Evolutionary conservation across 2,329 filamentous ascomycete genomes (phyloP).

Genomic region (Colletotrichum lentis): DNA sequence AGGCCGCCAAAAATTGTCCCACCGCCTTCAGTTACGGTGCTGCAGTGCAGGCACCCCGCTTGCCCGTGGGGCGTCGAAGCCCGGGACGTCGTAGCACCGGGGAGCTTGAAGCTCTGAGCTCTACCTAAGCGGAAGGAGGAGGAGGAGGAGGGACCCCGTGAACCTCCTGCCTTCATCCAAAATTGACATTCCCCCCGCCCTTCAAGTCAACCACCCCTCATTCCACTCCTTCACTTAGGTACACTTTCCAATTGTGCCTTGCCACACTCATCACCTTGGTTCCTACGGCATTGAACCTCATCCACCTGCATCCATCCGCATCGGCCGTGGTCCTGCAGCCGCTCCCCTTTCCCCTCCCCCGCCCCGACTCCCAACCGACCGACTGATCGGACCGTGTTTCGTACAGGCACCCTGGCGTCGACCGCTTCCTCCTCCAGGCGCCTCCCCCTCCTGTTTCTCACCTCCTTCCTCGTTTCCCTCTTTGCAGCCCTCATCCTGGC

Average conservation of each 20-base stretch:
- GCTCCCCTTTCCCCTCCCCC: slow-evolving; percentile 28
- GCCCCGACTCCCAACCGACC: slow-evolving; percentile 30
- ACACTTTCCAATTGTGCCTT: slow-evolving; percentile 3
- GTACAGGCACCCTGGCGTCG: slow-evolving; percentile 51
- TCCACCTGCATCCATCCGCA: slow-evolving; percentile 13
- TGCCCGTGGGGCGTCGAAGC: slow-evolving; percentile 18
- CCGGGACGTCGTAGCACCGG: slow-evolving; percentile 21
- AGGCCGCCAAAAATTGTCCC: slow-evolving; percentile 8
- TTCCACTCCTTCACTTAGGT: slow-evolving; percentile 21
- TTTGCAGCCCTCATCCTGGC: slow-evolving; percentile 71
- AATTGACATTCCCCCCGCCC: slow-evolving; percentile 13
- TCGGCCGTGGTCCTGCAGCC: slow-evolving; percentile 27
- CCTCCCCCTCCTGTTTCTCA: slow-evolving; percentile 52
- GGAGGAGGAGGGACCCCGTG: slow-evolving; percentile 6
- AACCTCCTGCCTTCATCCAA: slow-evolving; percentile 2
- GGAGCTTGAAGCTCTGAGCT: slow-evolving; percentile 18
- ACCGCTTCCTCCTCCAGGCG: slow-evolving; percentile 39
- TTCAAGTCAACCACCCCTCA: slow-evolving; percentile 24
- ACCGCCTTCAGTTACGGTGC: neutral
- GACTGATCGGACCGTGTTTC: slow-evolving; percentile 27
- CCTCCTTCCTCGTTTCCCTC: slow-evolving; percentile 65
- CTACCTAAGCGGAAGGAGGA: neutral
- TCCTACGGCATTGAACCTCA: neutral
- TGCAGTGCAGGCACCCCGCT: neutral
- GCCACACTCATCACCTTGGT: neutral